These are phyloP conservation scores for Ceratobasidium sp. DNA, from an alignment of 1,284 basidiomycete species.

Conservation along the genomic window DNA sequence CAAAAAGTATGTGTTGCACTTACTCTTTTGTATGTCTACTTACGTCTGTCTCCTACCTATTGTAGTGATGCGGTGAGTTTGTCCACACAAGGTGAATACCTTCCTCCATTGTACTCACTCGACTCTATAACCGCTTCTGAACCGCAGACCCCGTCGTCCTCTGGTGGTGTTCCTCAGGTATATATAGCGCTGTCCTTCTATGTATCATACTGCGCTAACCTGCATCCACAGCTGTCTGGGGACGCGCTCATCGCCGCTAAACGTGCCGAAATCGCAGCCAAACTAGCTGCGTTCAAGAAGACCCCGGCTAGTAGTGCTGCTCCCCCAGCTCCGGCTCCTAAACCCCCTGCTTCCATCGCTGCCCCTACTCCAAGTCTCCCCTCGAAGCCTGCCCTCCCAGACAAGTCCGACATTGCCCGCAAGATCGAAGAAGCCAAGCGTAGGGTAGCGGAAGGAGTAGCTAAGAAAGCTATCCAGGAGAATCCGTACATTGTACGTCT, in stretches of 20 bases:
- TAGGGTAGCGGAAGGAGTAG: conserved; percentile 78
- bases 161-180: conserved; percentile 48
- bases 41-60: conserved; percentile 43
- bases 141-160: conserved; percentile 63
- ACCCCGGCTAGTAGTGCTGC: conserved; percentile 52
- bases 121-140: conserved; percentile 71
- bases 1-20: conserved; percentile 29
- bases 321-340: conserved; percentile 46
- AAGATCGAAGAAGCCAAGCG: conserved; percentile 79
- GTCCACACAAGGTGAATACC: conserved; percentile 71
- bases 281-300: conserved; percentile 76
- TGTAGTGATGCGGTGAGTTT: conserved; percentile 38
- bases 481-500: conserved; percentile 80
- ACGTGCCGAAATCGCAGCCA: conserved; percentile 82
- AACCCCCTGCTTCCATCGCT: conserved; percentile 42
- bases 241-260: conserved; percentile 77
- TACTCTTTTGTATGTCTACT: conserved; percentile 35
- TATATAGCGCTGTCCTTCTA: conserved; percentile 41
- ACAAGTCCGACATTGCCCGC: conserved; percentile 60
- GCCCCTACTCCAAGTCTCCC: conserved; percentile 49
- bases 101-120: conserved; percentile 54
- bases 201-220: conserved; percentile 27
- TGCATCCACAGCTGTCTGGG: conserved; percentile 52
- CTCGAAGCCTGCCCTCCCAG: conserved; percentile 53
- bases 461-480: conserved; percentile 70